phyloP scores from a whole-genome alignment of 208 protist species.

The Trypanosoma congolense region DNA sequence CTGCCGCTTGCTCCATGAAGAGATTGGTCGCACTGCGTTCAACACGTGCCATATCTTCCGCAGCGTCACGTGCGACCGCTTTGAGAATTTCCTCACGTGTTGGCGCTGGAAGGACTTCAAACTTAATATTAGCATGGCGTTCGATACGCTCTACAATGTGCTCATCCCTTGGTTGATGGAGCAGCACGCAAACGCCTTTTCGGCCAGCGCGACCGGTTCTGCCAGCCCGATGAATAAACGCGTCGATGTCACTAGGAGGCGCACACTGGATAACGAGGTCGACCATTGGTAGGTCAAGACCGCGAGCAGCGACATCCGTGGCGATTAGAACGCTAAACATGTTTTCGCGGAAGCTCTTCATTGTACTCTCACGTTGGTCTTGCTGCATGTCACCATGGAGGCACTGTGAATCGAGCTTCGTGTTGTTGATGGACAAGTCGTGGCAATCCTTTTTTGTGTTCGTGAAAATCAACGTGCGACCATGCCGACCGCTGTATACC shows the following conservation, averaged over 20 bases:
- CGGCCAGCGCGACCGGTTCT: constrained; percentile 93
- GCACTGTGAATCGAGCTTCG: constrained; percentile 89
- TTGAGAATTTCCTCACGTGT: constrained; percentile 86
- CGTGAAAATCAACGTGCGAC: constrained; percentile 90
- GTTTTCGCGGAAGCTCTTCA: constrained; percentile 91
- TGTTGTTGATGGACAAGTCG: constrained; percentile 86
- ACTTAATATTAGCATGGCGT: constrained; percentile 88
- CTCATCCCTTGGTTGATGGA: constrained; percentile 83
- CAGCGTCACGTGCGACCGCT: constrained; percentile 74
- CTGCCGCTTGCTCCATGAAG: constrained; percentile 83
- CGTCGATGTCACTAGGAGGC: constrained; percentile 85
- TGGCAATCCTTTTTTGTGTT: constrained; percentile 91
- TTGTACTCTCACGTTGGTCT: constrained; percentile 88
- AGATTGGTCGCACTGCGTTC: constrained; percentile 76
- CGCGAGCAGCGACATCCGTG: constrained; percentile 90
- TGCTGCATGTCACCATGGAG: constrained; percentile 96
- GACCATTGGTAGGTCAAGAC: constrained; percentile 83
- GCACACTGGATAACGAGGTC: constrained; percentile 89
- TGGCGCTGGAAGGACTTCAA: constrained; percentile 81
- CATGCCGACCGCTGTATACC: constrained; percentile 83
- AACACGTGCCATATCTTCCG: constrained; percentile 85
- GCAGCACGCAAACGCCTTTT: constrained; percentile 85
- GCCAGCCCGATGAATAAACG: constrained; percentile 96
- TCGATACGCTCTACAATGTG: constrained; percentile 88
- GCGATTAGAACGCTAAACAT: constrained; percentile 93